Evolutionary conservation across 208 protist species (phyloP), one percentile per base, ranked within the genome.

Genomic region (Trypanosoma brucei): DNA sequence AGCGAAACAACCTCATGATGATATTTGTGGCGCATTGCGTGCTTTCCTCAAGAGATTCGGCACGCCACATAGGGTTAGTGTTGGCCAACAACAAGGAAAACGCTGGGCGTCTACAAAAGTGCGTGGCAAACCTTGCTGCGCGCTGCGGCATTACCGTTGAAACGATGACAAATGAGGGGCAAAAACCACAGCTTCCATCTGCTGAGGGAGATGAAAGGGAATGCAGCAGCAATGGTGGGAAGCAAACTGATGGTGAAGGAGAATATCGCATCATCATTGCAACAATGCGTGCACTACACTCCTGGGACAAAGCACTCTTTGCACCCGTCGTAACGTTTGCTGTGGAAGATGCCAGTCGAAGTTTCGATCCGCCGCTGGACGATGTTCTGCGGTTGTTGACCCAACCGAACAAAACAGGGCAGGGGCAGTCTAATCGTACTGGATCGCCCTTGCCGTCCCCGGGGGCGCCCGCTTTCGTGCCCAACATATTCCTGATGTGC

Each of bases 1-100:
- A 91, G 60, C 76, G 81, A 8, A 78, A 72, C 44, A 39, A 50
- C 13, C 66, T 91, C 33, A 58, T 79, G n/a, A 67, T 62, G 0
- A 51, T 87, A 11, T 87, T 87, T 66, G 59, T 75, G 2, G 40
- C 76, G n/a, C 84, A 91, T 53, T 79, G 73, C 57, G 65, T 86
- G 14, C 67, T 91, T 0, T 73, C 62, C 8, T 59, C 67, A 42
- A 51, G 56, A 11, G 50, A 58, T 31, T n/a, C 58, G 5, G 38
- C 44, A 49, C 70, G 57, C 33, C 45, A 22, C 49, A 84, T 51
- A 57, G 68, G 72, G 14, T 42, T 81, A 3, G 58, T 83, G 13
- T 31, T 84, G 0, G 73, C 75, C 3, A 74, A 67, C 61, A 73
- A 44, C 38, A 66, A 62, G 45, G 67, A 66, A 33, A 50, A 37